Evolutionary conservation across 2,329 filamentous ascomycete genomes (phyloP).

Genomic region (Ceratocystis diversiconidia): DNA sequence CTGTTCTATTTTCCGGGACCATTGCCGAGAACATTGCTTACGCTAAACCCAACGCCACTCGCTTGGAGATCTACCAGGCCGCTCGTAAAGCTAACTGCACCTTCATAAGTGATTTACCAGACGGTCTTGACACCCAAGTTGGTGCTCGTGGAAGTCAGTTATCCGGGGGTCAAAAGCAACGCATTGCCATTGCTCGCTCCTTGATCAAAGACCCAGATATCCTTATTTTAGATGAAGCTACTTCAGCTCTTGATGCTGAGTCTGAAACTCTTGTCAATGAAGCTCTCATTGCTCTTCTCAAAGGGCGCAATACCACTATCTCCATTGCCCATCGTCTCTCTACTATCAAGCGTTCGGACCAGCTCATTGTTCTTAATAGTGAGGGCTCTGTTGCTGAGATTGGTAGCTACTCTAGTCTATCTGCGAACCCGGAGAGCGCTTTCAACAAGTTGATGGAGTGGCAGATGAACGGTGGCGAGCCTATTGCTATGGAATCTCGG

Average conservation of each 20-base stretch:
- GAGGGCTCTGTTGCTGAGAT: slow-evolving; percentile 85
- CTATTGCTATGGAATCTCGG: slow-evolving; percentile 20
- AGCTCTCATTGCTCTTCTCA: slow-evolving; percentile 65
- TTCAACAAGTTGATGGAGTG: slow-evolving; percentile 97
- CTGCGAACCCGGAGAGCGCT: slow-evolving; percentile 58
- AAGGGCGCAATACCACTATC: slow-evolving; percentile 87
- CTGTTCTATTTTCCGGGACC: slow-evolving; percentile 75
- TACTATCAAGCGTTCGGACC: slow-evolving; percentile 90
- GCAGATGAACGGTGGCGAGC: slow-evolving; percentile 83
- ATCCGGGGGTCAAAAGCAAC: slow-evolving; percentile 92
- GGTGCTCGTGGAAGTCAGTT: slow-evolving; percentile 86
- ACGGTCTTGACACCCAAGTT: slow-evolving; percentile 86
- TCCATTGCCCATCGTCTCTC: slow-evolving; percentile 91
- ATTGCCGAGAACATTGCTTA: slow-evolving; percentile 87
- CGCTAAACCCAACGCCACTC: slow-evolving; percentile 63
- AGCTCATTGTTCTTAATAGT: slow-evolving; percentile 77
- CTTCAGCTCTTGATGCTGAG: slow-evolving; percentile 88
- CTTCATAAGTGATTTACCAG: slow-evolving; percentile 92
- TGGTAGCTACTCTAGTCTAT: slow-evolving; percentile 68
- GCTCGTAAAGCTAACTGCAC: slow-evolving; percentile 88
- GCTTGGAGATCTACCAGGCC: slow-evolving; percentile 69
- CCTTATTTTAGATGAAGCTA: slow-evolving; percentile 89
- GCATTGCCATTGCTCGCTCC: slow-evolving; percentile 90
- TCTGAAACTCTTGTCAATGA: slow-evolving; percentile 94
- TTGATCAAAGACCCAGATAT: slow-evolving; percentile 95